Conservation (phyloP, 1,139 yeast species). For the Yamadazyma siamensis region DNA sequence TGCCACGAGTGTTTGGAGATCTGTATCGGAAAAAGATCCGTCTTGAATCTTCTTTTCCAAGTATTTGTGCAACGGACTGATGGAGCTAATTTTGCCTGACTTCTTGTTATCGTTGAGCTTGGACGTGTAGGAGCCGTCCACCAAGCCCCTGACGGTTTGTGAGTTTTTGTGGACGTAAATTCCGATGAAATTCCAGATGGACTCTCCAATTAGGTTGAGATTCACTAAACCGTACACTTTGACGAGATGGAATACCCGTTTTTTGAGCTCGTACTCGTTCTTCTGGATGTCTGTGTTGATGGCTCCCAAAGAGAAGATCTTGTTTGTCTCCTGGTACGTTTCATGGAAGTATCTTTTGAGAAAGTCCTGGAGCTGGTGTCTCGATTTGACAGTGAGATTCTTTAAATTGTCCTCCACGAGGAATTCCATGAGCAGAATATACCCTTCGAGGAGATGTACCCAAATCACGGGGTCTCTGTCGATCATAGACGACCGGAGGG, state of each 20-base stretch:
- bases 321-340: constrained; percentile 55
- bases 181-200: constrained; percentile 60
- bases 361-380: constrained; percentile 57
- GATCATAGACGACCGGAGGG: constrained; percentile 65
- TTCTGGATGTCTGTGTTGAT: constrained; percentile 63
- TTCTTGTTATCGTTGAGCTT: constrained; percentile 47
- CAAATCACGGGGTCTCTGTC: constrained; percentile 83
- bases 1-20: constrained; percentile 40
- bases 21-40: constrained; percentile 41
- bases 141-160: constrained; percentile 45
- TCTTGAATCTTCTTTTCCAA: constrained; percentile 41
- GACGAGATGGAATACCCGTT: constrained; percentile 50
- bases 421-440: constrained; percentile 49
- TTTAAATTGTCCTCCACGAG: constrained; percentile 32
- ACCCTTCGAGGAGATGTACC: constrained; percentile 67
- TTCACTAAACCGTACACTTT: constrained; percentile 52
- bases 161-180: constrained; percentile 50
- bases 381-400: constrained; percentile 47
- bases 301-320: constrained; percentile 63
- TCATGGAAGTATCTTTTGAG: constrained; percentile 56
- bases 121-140: constrained; percentile 52
- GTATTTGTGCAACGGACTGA: constrained; percentile 43
- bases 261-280: constrained; percentile 47
- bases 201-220: constrained; percentile 53
- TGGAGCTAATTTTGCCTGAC: constrained; percentile 47